Evolutionary conservation across 345 rosid species (phyloP).

Genomic region (Citrus glauca): DNA sequence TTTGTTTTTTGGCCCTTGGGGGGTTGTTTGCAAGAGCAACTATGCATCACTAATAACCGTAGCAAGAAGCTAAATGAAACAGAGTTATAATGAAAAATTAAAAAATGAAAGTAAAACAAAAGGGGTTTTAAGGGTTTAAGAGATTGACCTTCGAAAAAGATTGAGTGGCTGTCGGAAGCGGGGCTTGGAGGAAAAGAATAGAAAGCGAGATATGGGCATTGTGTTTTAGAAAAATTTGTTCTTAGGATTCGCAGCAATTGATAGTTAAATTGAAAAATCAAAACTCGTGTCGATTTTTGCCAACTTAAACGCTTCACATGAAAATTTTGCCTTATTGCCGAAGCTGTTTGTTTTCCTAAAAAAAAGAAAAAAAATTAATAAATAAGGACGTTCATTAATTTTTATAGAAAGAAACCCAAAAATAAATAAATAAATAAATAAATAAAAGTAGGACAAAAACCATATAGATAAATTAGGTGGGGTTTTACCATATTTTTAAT

Average conservation of each 20-base stretch:
- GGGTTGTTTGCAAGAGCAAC: neutral
- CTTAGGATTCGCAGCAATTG: neutral
- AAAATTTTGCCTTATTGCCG: constrained; percentile 1
- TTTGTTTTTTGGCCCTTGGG: neutral
- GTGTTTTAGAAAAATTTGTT: neutral
- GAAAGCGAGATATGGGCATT: constrained; percentile 44
- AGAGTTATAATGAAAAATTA: neutral
- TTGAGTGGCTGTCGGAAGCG: constrained; percentile 23
- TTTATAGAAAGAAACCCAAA: too few relatives aligned
- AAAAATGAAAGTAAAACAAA: neutral
- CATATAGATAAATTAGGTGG: too few relatives aligned
- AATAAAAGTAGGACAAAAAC: too few relatives aligned
- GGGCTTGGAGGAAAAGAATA: constrained; percentile 36
- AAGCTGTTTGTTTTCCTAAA: neutral
- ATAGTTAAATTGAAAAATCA: neutral
- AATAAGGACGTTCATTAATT: too few relatives aligned
- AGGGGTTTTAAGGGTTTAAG: constrained; percentile 3
- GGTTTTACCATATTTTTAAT: too few relatives aligned
- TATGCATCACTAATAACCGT: neutral
- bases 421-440: too few relatives aligned
- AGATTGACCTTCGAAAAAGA: constrained; percentile 34
- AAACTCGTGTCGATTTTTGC: neutral
- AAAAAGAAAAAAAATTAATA: too few relatives aligned
- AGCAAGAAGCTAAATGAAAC: neutral
- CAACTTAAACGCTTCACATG: neutral